Base-by-base conservation (phyloP, 2,329 filamentous ascomycete genomes). In the Fonsecaea nubica region DNA sequence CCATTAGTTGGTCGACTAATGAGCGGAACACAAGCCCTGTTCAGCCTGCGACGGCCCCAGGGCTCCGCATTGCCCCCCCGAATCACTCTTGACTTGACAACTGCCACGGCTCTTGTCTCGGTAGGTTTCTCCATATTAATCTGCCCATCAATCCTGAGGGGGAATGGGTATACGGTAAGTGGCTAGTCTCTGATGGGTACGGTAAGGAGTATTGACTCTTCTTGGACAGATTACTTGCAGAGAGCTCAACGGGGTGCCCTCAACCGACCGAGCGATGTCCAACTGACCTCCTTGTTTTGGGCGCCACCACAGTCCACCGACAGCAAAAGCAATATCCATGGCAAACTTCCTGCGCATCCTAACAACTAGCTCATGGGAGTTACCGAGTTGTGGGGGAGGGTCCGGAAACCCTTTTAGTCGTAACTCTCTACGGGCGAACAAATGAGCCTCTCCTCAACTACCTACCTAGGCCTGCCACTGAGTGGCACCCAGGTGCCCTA, bases 321-420 rank as follows among this genome's bases (percentile, higher is more conserved):
- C 45, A 50, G 12, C 18, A 21, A 50, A 50, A 50, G 7, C 42
- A 48, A 18, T 18, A 48, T 21, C n/a, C 42, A 18, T 7, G 42
- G 4, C 15, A 38, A 38, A 38, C 15, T 48, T 7, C 45, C 8
- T 50, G 3, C 8, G 13, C 1, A 12, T 25, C 8, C 45, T 9
- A 21, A 21, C 13, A 30, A 50, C 45, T 50, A 59, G 45, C 57
- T 59, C 45, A 40, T 33, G 57, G 57, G 57, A 59, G 40, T 8
- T 59, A 25, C 57, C 57, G 57, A 59, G 57, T 45, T 59, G 57
- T 59, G 57, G 57, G 57, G 57, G 57, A 59, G 57, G 57, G 57
- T 50, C 45, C 45, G 45, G 45, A 10, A 25, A 25, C 45, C 18
- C 18, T 25, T 12, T n/a, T n/a, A 42, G 40, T 42, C 15, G 40